Conservation (phyloP, 345 rosid species). For the Rhodamnia argentea region DNA sequence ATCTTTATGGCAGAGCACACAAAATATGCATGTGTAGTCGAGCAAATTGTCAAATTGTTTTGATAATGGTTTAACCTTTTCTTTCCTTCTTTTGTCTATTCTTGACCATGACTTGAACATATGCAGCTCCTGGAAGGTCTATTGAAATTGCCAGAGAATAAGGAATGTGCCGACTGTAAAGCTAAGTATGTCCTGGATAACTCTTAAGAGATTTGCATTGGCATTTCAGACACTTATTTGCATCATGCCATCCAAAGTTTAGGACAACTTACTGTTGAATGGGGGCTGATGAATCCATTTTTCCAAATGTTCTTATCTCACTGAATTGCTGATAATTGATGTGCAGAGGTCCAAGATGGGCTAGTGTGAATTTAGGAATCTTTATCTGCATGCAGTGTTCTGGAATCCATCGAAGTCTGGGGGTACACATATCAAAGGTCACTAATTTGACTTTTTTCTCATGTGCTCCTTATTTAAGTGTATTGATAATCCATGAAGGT, state of each 20-base stretch:
- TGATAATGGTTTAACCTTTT: background rate
- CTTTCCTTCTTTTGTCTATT: background rate
- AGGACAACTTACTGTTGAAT: background rate
- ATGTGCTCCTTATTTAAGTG: background rate
- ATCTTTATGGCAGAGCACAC: background rate
- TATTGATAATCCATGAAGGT: background rate
- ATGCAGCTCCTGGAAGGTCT: conserved; percentile 85
- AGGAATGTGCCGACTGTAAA: conserved; percentile 99
- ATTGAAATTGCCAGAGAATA: conserved; percentile 82
- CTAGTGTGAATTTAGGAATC: conserved; percentile 97
- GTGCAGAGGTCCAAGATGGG: conserved; percentile 97
- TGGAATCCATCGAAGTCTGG: conserved; percentile 96
- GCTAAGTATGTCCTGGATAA: conserved; percentile 51
- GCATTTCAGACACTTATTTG: background rate
- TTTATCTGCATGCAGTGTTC: conserved; percentile 99
- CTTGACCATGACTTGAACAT: background rate
- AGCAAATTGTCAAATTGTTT: background rate
- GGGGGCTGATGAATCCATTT: background rate
- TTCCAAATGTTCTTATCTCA: background rate
- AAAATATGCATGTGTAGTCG: background rate
- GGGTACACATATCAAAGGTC: conserved; percentile 98
- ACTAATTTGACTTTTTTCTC: background rate
- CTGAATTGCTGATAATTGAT: background rate
- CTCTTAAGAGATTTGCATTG: background rate
- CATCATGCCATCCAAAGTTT: background rate